Evolutionary conservation across 371 early-diverging fungal species (phyloP).

Genomic region (Thermomucor indicae-seudaticae): DNA sequence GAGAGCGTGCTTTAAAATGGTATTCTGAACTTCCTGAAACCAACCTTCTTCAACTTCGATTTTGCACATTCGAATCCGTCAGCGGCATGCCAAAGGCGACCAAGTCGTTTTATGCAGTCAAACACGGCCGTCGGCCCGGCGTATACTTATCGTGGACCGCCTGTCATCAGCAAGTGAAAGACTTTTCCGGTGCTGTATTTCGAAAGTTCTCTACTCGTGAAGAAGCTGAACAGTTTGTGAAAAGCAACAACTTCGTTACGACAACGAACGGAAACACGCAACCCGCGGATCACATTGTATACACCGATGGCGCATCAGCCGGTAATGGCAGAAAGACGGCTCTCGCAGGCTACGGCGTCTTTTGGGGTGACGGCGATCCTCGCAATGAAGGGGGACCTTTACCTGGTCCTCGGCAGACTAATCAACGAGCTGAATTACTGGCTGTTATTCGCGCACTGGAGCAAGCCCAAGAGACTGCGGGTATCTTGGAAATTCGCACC

Average conservation of each 20-base stretch:
- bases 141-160: background rate
- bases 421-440: constrained; percentile 83
- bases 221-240: background rate
- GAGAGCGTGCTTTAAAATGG: too few species aligned
- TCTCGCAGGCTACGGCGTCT: constrained; percentile 82
- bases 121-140: background rate
- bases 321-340: constrained; percentile 62
- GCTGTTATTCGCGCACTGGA: constrained; percentile 72
- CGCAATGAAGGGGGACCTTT: constrained; percentile 72
- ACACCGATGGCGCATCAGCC: constrained; percentile 79
- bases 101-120: background rate
- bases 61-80: too few species aligned
- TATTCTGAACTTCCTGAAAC: background rate
- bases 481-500: constrained; percentile 53
- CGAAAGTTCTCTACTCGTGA: background rate
- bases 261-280: too few species aligned
- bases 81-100: background rate
- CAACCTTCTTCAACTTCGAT: too few species aligned
- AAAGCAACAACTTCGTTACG: background rate
- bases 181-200: background rate
- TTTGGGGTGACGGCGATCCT: constrained; percentile 69
- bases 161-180: background rate
- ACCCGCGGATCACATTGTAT: constrained; percentile 39
- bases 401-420: constrained; percentile 64
- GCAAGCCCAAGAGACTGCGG: constrained; percentile 19